Evolutionary conservation across 257 asterid genomes (phyloP), one percentile per base, ranked within the genome.

Genomic region (Capsicum rhomboideum): DNA sequence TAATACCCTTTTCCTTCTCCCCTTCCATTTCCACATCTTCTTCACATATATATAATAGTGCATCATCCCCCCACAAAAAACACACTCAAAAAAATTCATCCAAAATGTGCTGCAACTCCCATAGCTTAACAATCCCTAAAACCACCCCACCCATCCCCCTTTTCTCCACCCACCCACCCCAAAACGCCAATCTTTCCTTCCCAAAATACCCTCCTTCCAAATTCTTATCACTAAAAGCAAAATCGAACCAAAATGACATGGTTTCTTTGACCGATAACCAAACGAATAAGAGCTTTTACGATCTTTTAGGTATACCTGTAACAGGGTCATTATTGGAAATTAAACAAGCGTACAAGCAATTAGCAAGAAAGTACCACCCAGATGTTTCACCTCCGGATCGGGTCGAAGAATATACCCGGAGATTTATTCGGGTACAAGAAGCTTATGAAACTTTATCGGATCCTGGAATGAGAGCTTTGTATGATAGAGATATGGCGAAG

Each of bases 381-480:
- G 99, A 95, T 84, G 97, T 95, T 1, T 95, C 97, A 4, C 99
- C 99, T 0, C 97, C 99, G 86, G 98, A 64, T 84, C 95, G 90
- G 92, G 92, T 87, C 49, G 91, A 93, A 63, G 96, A 92, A 91
- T 90, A 93, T 34, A 93, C 99, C 1, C 86, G 86, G 85, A 78
- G 89, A 82, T 95, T 95, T 78, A 92, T 95, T 78, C 91, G 83
- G 86, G 97, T 95, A 0, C 97, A 95, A 86, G 96, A 94, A 85
- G 99, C 99, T 4, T 95, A 95, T 84, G 98, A 95, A 71, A 94
- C 95, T 37, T 88, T 95, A 9, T 95, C 99, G 42, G 98, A 95
- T 89, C 99, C 98, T 0, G 63, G 82, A 49, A 86, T 83, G 67
- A 90, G 94, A 31, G 97, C 90, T n/a, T 83, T 90, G 83, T 95